Evolutionary conservation across 345 rosid genomes (phyloP), one percentile per base, ranked within the genome.

Genomic region (Citrus australasica): DNA sequence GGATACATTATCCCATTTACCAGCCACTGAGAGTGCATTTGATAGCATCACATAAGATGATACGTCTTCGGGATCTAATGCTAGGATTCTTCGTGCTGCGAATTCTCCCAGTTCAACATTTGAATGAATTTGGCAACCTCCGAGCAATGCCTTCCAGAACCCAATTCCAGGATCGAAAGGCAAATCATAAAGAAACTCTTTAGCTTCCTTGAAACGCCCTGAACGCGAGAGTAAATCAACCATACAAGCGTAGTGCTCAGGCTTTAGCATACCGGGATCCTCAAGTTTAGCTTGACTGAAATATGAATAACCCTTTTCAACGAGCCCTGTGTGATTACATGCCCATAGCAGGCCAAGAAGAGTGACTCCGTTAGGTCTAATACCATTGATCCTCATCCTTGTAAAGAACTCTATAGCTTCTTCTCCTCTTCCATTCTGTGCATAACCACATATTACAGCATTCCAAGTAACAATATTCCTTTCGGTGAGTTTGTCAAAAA

Each of bases 1-100:
- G 2, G 90, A 92, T 48, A 87, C 93, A 19, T 66, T 81, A 63
- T 86, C 82, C 98, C 96, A 91, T 79, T 84, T 90, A 21, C 88
- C 92, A 1, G 91, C 87, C 4, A 91, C 87, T 79, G 92, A 87
- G 82, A 89, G 82, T 19, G 95, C 92, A 77, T 94, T 94, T 5
- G 98, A 94, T 75, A 94, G 80, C 98, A 94, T 92, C 71, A 92
- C 81, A 56, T 88, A 89, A 0, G 98, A 94, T 19, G 98, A 91
- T 67, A 89, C 93, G 53, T 94, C 97, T 65, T 62, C 85, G 0
- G 97, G 96, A 79, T 91, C 92, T 85, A 90, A 82, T 33, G 85
- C 93, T 67, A 86, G 62, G 80, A 94, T 90, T 67, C 84, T 90
- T 3, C 76, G 59, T 7, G 94, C 90, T 0, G 89, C 97, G 58